These are phyloP conservation scores for Cercophora scortea DNA, from an alignment of 495 filamentous ascomycete genomes.

Conservation along the genomic window DNA sequence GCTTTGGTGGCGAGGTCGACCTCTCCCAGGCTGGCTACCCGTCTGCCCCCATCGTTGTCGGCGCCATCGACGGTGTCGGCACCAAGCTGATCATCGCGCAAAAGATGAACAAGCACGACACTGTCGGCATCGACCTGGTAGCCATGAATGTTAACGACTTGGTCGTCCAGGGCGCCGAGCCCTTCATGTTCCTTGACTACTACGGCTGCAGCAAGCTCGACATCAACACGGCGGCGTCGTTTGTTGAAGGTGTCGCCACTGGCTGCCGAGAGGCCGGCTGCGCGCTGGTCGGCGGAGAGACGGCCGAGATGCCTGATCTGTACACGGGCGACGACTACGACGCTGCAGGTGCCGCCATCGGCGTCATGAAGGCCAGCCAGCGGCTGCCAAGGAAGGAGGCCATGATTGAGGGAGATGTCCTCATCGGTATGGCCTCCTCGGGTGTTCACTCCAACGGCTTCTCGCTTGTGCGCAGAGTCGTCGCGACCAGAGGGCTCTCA, in stretches of 20 bases:
- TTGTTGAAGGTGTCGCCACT: conserved; percentile 78
- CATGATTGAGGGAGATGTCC: conserved; percentile 75
- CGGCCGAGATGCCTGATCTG: conserved; percentile 94
- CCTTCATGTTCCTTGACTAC: conserved; percentile 93
- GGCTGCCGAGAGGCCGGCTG: conserved; percentile 78
- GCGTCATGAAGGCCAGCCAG: conserved; percentile 61
- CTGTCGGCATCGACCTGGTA: conserved; percentile 90
- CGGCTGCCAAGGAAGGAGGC: conserved; percentile 65
- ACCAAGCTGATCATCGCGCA: conserved; percentile 96
- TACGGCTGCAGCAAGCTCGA: conserved; percentile 85
- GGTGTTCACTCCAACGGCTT: conserved; percentile 94
- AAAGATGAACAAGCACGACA: conserved; percentile 77
- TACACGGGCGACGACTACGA: conserved; percentile 81
- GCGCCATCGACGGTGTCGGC: conserved; percentile 91
- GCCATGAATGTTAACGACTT: conserved; percentile 99
- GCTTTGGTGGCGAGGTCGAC: conserved; percentile 88
- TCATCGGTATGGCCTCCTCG: conserved; percentile 74
- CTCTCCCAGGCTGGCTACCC: conserved; percentile 68
- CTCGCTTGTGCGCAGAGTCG: conserved; percentile 82
- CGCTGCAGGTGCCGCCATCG: conserved; percentile 79
- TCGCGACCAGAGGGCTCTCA: conserved; percentile 59
- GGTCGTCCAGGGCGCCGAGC: conserved; percentile 88
- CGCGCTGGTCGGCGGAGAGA: conserved; percentile 91
- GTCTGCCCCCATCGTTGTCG: conserved; percentile 68
- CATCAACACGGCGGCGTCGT: conserved; percentile 63